Evolutionary conservation across 768 basidiomycete genomes (phyloP).

Genomic region (Agaricus bisporus): DNA sequence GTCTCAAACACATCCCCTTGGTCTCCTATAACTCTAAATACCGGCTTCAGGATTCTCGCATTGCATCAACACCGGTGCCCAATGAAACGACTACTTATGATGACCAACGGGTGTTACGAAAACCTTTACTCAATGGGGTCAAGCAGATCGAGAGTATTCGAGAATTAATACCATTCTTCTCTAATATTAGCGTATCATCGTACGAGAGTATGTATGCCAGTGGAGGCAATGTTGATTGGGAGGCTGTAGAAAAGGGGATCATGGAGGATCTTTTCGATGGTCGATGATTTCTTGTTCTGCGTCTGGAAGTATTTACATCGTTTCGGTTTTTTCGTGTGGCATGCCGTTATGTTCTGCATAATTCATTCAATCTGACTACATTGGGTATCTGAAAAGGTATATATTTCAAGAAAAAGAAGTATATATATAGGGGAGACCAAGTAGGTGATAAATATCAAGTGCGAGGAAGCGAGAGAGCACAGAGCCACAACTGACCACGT

Average conservation of each 20-base stretch:
- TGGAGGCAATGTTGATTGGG: slow-evolving; percentile 83
- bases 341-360: not conserved
- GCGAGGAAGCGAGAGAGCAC: slow-evolving; percentile 5
- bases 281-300: slow-evolving; percentile 27
- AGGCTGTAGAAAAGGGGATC: slow-evolving; percentile 75
- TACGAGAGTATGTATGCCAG: slow-evolving; percentile 90
- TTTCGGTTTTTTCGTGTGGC: not conserved
- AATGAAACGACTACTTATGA: slow-evolving; percentile 22
- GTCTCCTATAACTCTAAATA: not conserved
- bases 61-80: slow-evolving; percentile 17
- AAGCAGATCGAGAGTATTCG: slow-evolving; percentile 79
- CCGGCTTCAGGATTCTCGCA: slow-evolving; percentile 22
- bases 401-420: slow-evolving; percentile 1
- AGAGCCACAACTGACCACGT: slow-evolving; percentile 2
- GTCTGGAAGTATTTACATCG: not conserved
- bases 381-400: not conserved
- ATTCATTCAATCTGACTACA: not conserved
- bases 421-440: not conserved
- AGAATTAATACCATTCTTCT: slow-evolving; percentile 88
- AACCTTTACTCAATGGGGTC: slow-evolving; percentile 63
- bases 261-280: slow-evolving; percentile 90
- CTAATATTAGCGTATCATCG: slow-evolving; percentile 78
- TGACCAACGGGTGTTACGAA: slow-evolving; percentile 51
- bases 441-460: not conserved
- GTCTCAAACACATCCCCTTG: slow-evolving; percentile 5